Evolutionary conservation across 805 yeast species (phyloP), one percentile per base, ranked within the genome.

Genomic region (Torulaspora indica): DNA sequence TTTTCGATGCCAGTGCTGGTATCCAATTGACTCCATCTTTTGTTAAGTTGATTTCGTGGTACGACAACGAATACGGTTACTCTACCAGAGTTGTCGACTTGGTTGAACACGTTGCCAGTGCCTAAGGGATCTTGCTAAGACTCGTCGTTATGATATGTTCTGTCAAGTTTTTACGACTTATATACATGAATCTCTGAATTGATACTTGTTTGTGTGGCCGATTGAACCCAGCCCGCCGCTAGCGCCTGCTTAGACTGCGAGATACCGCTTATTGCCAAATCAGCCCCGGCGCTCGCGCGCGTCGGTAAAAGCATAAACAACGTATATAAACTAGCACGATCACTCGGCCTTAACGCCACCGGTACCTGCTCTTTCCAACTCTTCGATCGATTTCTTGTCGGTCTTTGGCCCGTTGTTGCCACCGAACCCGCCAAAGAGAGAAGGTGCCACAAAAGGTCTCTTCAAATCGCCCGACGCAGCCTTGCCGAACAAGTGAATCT

Each of bases 391-490:
- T 58, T 85, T 85, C 75, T 88, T 88, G 71, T 89, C 96, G 52
- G 93, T 85, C 73, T 81, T 81, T 57, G 78, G 73, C 36, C 74
- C 83, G 35, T 58, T 54, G 38, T 67, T 69, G 43, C 55, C 63
- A 33, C 72, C 69, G 55, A 88, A 79, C 38, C 71, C 77, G 48
- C 90, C 87, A 55, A 88, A 79, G 71, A 91, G 67, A 37, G 91
- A 80, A 41, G 89, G 79, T 47, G 90, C 80, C 75, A 86, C 86
- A 82, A 93, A 93, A 37, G 98, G 98, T 75, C 98, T 86, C 79
- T 88, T 87, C 70, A 89, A 79, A 58, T 85, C 96, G 55, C 96
- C 97, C 39, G 77, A 58, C 20, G 96, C 93, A 31, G 90, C 77
- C 60, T 77, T 72, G 55, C 89, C 89, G 58, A 85, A 85, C 46